Evolutionary conservation across 306 rosid species (phyloP).

Genomic region (Fagus sylvatica): DNA sequence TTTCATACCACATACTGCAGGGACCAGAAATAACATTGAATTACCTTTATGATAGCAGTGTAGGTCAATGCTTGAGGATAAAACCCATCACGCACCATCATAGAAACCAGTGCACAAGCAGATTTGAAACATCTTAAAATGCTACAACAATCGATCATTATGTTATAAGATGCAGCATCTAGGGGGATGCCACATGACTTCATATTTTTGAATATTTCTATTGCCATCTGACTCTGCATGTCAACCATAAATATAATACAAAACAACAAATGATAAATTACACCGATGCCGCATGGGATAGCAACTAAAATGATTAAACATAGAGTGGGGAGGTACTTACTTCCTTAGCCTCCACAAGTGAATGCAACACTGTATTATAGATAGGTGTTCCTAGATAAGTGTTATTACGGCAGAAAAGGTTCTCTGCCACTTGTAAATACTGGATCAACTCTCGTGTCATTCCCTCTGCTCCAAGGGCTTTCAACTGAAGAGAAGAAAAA

Average conservation of each 20-base stretch:
- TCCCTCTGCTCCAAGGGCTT: conserved; percentile 79
- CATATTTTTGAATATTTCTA: conserved; percentile 68
- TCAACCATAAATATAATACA: conserved; percentile 37
- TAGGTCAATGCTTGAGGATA: conserved; percentile 48
- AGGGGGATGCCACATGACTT: conserved; percentile 53
- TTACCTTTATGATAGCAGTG: conserved; percentile 68
- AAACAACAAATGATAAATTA: conserved; percentile 21
- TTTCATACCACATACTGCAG: background rate
- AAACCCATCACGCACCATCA: conserved; percentile 80
- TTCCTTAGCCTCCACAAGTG: conserved; percentile 63
- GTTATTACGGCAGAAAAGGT: conserved; percentile 48
- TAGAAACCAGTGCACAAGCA: conserved; percentile 60
- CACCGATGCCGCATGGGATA: conserved; percentile 21
- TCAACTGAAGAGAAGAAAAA: conserved; percentile 47
- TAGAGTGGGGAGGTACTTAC: conserved; percentile 45
- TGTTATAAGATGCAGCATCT: conserved; percentile 59
- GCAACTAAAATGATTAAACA: conserved; percentile 31
- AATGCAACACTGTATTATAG: conserved; percentile 61
- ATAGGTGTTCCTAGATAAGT: conserved; percentile 49
- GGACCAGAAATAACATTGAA: conserved; percentile 20
- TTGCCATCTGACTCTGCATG: conserved; percentile 63
- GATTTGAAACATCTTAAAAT: conserved; percentile 58
- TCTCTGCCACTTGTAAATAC: conserved; percentile 71
- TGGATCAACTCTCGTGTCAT: conserved; percentile 66
- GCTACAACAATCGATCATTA: conserved; percentile 74